phyloP scores from a whole-genome alignment of 305 asterid genomes.

The Fraxinus sp. region DNA sequence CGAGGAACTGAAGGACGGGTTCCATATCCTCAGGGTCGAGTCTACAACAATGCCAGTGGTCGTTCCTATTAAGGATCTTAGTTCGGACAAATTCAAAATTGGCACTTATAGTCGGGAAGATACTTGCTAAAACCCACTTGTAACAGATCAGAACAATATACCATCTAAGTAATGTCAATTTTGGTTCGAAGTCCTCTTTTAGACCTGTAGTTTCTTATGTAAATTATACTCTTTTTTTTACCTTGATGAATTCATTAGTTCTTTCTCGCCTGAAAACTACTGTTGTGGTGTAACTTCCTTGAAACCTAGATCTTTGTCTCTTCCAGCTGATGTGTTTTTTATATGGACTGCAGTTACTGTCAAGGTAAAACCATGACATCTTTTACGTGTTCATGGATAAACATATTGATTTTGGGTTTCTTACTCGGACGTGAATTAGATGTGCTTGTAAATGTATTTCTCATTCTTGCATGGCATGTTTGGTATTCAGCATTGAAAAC shows the following conservation, averaged over 20 bases:
- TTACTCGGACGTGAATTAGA: background rate
- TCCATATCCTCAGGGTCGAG: conserved; percentile 25
- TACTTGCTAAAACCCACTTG: background rate
- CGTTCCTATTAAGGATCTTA: background rate
- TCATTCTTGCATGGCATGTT: background rate
- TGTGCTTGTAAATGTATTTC: background rate
- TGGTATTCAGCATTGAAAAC: background rate
- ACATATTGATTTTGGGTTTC: background rate
- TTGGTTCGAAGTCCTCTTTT: background rate
- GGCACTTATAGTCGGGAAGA: background rate
- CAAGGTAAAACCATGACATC: background rate
- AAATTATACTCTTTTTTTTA: too few relatives aligned
- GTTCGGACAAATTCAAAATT: background rate
- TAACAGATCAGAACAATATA: background rate
- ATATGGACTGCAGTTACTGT: background rate
- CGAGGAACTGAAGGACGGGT: conserved; percentile 20
- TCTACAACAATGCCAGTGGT: conserved; percentile 15
- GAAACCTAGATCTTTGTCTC: background rate
- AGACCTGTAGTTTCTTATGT: background rate
- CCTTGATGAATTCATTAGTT: background rate
- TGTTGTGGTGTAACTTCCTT: background rate
- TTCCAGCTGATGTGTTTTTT: background rate
- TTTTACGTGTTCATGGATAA: background rate
- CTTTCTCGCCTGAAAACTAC: background rate
- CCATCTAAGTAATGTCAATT: background rate